Base-by-base conservation (phyloP, 495 filamentous ascomycete species). In the Bacidia gigantensis region DNA sequence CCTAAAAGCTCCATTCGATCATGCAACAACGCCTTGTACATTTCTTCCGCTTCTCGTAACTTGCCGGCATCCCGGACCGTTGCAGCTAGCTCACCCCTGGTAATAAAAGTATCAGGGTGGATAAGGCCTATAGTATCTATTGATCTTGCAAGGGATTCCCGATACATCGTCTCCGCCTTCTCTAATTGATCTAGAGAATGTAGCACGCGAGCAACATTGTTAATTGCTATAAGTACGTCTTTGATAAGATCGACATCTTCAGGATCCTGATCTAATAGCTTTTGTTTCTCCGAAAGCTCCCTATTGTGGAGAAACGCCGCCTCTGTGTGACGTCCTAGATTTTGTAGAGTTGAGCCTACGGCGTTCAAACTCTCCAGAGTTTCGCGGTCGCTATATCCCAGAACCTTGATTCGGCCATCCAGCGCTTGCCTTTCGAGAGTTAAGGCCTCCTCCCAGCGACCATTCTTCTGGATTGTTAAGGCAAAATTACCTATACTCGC, bases 341-440 rank as follows among this genome's bases (percentile, higher is more conserved):
- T 21, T 10, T 49, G 29, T 11, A 49, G 24, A 17, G 51, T 26
- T 26, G 25, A 44, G 11, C 55, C 69, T 18, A 72, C 57, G 26
- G 62, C 60, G 45, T 59, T 58, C 21, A 65, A 43, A 46, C 54
- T 64, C 24, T n/a, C 20, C 17, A 67, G 58, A 18, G 62, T 69
- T 0, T 42, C 12, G 2, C 54, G 57, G 55, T 66, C 59, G 32
- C 63, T 57, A 23, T 56, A 47, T 0, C 63, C 67, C 2, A 63
- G 54, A 35, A 58, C 42, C 18, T 59, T 58, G 45, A 65, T 60
- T 23, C 50, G 54, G 14, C 29, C 29, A 26, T 51, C 49, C 23
- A 63, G 40, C 3, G 49, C 51, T 41, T 38, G 26, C 26, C 53
- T 49, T 14, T 64, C 49, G 25, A 61, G 21, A 12, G 49, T 21